phyloP scores from a whole-genome alignment of 495 filamentous ascomycete genomes.

The Aspergillus diversus region DNA sequence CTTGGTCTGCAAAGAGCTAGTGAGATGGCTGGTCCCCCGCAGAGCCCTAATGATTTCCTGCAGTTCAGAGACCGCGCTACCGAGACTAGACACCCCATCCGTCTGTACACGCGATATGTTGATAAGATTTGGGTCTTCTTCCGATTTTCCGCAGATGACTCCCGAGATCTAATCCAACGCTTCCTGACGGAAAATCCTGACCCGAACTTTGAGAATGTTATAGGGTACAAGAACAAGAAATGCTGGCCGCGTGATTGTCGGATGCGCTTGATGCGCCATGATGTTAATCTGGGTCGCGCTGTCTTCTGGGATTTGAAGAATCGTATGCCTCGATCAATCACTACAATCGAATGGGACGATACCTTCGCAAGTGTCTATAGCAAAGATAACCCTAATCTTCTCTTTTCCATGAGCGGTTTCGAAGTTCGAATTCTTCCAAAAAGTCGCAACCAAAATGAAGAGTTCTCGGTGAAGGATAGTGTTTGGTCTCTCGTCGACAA shows the following conservation, averaged over 20 bases:
- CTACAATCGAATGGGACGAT: slow-evolving; percentile 99
- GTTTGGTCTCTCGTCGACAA: slow-evolving; percentile 98
- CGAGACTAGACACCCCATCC: slow-evolving; percentile 91
- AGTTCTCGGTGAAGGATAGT: slow-evolving; percentile 96
- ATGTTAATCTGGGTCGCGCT: slow-evolving; percentile 96
- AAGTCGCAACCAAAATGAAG: slow-evolving; percentile 90
- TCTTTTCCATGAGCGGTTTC: slow-evolving; percentile 98
- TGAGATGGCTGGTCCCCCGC: slow-evolving; percentile 96
- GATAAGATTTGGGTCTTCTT: slow-evolving; percentile 99
- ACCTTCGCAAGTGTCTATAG: slow-evolving; percentile 99
- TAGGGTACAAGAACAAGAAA: slow-evolving; percentile 98
- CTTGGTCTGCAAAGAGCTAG: slow-evolving; percentile 93
- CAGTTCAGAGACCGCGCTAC: slow-evolving; percentile 93
- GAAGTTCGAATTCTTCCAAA: slow-evolving; percentile 98
- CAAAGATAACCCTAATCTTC: slow-evolving; percentile 93
- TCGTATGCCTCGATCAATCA: slow-evolving; percentile 87
- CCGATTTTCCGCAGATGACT: slow-evolving; percentile 90
- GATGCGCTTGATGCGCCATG: slow-evolving; percentile 98
- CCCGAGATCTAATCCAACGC: slow-evolving; percentile 92
- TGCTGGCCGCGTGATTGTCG: slow-evolving; percentile 98
- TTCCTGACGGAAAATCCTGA: slow-evolving; percentile 98
- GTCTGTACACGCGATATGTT: slow-evolving; percentile 95
- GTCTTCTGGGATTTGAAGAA: slow-evolving; percentile 99
- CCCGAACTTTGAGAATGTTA: slow-evolving; percentile 99
- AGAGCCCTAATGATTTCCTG: slow-evolving; percentile 96